Evolutionary conservation across 176 grass and related monocot genomes (phyloP).

Genomic region (Musa acuminata): DNA sequence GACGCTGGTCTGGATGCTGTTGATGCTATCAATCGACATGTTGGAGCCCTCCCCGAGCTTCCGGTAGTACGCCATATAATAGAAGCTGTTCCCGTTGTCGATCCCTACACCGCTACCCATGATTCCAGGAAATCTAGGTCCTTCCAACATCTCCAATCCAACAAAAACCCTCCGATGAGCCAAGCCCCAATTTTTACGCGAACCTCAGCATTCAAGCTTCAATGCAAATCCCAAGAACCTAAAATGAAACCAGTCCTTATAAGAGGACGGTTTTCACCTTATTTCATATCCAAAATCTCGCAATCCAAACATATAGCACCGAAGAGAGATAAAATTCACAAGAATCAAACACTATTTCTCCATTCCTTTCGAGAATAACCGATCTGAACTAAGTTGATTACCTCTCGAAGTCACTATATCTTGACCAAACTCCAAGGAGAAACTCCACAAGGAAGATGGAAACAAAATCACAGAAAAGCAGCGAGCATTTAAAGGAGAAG

Average conservation of each 20-base stretch:
- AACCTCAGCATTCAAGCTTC: background rate
- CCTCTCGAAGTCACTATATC: background rate
- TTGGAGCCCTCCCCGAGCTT: conserved; percentile 76
- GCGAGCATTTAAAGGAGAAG: background rate
- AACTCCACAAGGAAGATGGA: background rate
- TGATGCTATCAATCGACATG: conserved; percentile 69
- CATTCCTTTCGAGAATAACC: background rate
- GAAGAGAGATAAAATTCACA: background rate
- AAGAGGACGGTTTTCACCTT: background rate
- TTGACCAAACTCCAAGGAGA: background rate
- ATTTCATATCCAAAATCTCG: background rate
- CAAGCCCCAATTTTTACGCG: background rate
- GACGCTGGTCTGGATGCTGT: conserved; percentile 50
- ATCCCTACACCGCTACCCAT: conserved; percentile 5
- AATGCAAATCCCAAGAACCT: background rate
- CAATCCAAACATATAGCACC: background rate
- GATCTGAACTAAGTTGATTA: background rate
- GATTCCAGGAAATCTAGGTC: conserved; percentile 11
- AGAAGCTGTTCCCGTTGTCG: conserved; percentile 5
- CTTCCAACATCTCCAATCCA: conserved; percentile 14
- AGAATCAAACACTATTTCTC: background rate
- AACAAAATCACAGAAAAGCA: background rate
- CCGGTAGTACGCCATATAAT: conserved; percentile 67
- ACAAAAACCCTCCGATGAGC: background rate
- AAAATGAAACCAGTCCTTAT: background rate